Evolutionary conservation across 1,284 basidiomycete species (phyloP).

Genomic region (Leccinum pachyderme): DNA sequence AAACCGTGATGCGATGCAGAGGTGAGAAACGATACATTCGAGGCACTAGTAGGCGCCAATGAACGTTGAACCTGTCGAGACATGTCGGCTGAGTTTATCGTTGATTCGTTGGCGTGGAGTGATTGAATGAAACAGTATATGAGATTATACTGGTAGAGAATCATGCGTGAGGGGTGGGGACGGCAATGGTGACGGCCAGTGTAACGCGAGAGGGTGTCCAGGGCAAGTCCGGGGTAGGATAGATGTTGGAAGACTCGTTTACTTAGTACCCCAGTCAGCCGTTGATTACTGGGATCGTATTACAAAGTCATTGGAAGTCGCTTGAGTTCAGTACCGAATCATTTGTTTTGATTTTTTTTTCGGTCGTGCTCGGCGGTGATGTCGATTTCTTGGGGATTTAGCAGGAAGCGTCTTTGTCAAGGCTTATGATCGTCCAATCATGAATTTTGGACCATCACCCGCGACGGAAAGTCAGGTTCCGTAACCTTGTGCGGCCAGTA

Average conservation of each 20-base stretch:
- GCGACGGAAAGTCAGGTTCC: slow-evolving; percentile 74
- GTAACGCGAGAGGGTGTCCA: too few species aligned
- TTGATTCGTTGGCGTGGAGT: slow-evolving; percentile 36
- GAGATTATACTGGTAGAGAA: slow-evolving; percentile 42
- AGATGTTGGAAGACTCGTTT: too few species aligned
- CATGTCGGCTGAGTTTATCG: slow-evolving; percentile 43
- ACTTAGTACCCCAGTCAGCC: too few species aligned
- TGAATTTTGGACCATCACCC: slow-evolving; percentile 82
- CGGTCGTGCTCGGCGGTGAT: too few species aligned
- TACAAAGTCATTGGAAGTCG: too few species aligned
- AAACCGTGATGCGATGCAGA: slow-evolving; percentile 39
- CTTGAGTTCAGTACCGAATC: too few species aligned
- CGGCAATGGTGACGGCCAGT: slow-evolving; percentile 19
- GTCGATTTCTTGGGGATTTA: slow-evolving; percentile 65
- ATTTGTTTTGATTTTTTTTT: slow-evolving; percentile 5
- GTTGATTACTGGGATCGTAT: too few species aligned
- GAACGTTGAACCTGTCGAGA: slow-evolving; percentile 44
- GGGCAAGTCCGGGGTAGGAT: too few species aligned
- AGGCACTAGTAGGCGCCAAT: background rate
- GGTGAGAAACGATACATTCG: background rate
- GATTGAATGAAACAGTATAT: slow-evolving; percentile 47
- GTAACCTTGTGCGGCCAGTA: slow-evolving; percentile 85
- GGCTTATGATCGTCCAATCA: slow-evolving; percentile 88
- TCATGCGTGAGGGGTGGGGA: slow-evolving; percentile 28
- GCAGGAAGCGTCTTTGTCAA: slow-evolving; percentile 73